These are phyloP conservation scores for Gleditsia sinensis DNA, from an alignment of 306 rosid genomes.

Conservation along the genomic window DNA sequence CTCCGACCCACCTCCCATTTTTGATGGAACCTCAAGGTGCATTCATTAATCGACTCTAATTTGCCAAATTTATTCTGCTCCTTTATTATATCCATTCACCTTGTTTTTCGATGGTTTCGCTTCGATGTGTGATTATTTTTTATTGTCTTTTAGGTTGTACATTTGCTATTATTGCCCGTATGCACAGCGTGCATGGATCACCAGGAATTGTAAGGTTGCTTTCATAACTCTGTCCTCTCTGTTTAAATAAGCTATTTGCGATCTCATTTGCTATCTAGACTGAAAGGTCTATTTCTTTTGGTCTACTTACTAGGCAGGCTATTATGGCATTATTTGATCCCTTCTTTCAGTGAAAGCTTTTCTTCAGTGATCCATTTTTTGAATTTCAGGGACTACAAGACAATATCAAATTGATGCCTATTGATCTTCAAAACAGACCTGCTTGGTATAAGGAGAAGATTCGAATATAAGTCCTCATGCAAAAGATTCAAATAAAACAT, in stretches of 20 bases:
- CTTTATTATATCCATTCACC: no score
- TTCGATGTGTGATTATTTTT: no score
- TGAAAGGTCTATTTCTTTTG: no score
- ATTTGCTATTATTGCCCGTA: constrained; percentile 46
- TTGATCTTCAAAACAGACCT: constrained; percentile 54
- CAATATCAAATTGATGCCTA: constrained; percentile 51
- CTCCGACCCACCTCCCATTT: constrained; percentile 55
- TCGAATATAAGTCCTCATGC: background rate
- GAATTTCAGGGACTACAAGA: constrained; percentile 53
- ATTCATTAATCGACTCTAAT: background rate
- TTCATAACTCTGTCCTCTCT: no score
- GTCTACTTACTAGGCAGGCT: no score
- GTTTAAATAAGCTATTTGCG: no score
- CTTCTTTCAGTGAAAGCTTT: no score
- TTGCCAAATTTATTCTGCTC: no score
- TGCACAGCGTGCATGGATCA: constrained; percentile 71
- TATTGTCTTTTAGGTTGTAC: constrained; percentile 47
- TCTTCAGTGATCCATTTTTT: no score
- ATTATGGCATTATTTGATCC: no score
- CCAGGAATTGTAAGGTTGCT: constrained; percentile 67
- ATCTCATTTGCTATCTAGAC: no score
- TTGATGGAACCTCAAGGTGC: constrained; percentile 70
- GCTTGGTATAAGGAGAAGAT: constrained; percentile 77
- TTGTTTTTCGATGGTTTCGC: background rate
- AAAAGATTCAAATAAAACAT: no score